Percentiles rank a stretch among this genome's conserved stretches.
phyloP scores from a whole-genome alignment of 2,329 filamentous ascomycete genomes.

The Cordyceps farinosa region DNA sequence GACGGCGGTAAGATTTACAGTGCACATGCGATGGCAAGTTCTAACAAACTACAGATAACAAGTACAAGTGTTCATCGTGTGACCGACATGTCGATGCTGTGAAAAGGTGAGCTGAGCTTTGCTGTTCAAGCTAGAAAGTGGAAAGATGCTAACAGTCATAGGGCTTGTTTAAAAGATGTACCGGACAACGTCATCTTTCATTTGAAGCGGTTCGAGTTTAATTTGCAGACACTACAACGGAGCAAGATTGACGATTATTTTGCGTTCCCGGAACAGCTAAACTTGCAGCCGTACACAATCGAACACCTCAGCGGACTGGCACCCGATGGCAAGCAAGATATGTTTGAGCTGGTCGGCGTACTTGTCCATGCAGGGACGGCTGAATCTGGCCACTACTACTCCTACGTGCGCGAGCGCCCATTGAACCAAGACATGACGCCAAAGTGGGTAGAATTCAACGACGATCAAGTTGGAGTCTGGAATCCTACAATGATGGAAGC shows the following conservation, averaged over 20 bases:
- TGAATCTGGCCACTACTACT: conserved; percentile 96
- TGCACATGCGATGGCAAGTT: conserved; percentile 23
- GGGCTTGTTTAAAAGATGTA: conserved; percentile 85
- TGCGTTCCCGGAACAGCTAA: conserved; percentile 75
- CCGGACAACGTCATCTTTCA: conserved; percentile 96
- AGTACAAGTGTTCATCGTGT: conserved; percentile 93
- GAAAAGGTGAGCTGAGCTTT: conserved; percentile 59
- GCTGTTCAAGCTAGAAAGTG: conserved; percentile 9
- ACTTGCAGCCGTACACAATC: conserved; percentile 89
- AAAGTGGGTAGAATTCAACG: conserved; percentile 90
- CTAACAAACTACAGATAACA: conserved; percentile 64
- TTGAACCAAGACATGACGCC: conserved; percentile 39
- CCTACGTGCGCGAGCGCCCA: conserved; percentile 81
- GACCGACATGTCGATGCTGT: conserved; percentile 88
- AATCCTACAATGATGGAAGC: conserved; percentile 69
- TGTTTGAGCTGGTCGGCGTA: conserved; percentile 92
- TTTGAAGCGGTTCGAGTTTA: conserved; percentile 83
- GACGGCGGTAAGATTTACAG: conserved; percentile 63
- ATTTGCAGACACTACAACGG: conserved; percentile 69
- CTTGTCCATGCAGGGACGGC: conserved; percentile 91
- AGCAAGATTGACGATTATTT: conserved; percentile 97
- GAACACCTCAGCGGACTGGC: conserved; percentile 68
- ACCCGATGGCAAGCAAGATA: conserved; percentile 58
- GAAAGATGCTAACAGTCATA: conserved; percentile 31
- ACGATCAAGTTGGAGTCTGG: conserved; percentile 75